Evolutionary conservation across 257 asterid species (phyloP).

Genomic region (Osmanthus fragrans): DNA sequence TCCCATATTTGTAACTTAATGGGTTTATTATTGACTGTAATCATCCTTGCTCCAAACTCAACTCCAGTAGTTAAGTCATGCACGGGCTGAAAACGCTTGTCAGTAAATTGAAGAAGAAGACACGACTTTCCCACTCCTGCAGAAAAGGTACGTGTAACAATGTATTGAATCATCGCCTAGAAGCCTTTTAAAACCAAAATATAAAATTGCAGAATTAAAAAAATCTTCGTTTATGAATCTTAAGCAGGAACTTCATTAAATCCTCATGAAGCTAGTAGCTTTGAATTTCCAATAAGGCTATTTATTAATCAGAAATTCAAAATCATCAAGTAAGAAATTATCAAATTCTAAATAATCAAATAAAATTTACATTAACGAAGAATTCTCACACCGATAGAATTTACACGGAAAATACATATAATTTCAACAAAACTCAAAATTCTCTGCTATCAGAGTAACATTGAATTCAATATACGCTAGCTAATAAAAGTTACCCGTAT

Average conservation of each 20-base stretch:
- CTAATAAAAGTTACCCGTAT: constrained; percentile 57
- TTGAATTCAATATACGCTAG: background rate
- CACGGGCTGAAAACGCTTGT: constrained; percentile 67
- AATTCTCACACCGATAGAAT: background rate
- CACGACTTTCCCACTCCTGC: constrained; percentile 66
- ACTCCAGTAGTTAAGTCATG: constrained; percentile 66
- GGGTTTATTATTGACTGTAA: constrained; percentile 56
- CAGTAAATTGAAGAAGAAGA: constrained; percentile 60
- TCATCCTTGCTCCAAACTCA: constrained; percentile 62
- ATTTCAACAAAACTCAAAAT: too few species aligned
- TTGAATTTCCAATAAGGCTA: background rate
- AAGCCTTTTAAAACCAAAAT: background rate
- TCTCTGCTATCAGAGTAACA: background rate
- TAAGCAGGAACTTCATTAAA: background rate
- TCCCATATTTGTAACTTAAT: constrained; percentile 65
- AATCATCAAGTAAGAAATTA: background rate
- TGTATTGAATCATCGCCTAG: background rate
- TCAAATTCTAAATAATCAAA: background rate
- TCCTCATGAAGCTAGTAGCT: background rate
- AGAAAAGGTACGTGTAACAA: constrained; percentile 8
- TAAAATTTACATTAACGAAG: background rate
- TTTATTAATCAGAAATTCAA: background rate
- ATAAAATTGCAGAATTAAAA: background rate
- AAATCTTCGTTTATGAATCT: background rate
- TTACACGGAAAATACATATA: background rate